Evolutionary conservation across 257 asterid genomes (phyloP), one percentile per base, ranked within the genome.

Genomic region (Vinca minor): DNA sequence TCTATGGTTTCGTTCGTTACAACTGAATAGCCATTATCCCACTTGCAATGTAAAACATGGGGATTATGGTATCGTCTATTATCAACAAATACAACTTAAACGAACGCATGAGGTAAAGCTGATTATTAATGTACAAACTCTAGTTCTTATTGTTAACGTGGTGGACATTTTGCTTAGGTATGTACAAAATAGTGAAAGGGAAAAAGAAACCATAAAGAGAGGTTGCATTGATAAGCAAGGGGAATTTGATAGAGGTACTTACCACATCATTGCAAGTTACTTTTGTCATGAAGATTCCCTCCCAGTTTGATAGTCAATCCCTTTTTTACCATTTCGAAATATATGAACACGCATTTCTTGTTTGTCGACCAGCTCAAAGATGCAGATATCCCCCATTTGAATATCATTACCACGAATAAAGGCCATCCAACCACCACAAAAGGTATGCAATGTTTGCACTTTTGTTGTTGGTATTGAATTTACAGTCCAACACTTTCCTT

Each of bases 371-470:
- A 87, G 88, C 82, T 90, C 97, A 70, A 90, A 90, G 64, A 90
- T 90, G 91, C 97, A 90, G 59, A 90, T 87, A 74, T 90, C 97
- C 57, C 97, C 97, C 84, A 85, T 74, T 75, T 84, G 94, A 74
- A 90, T 74, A 70, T 79, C 78, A 68, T 91, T 91, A 35, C 85
- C 93, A 59, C 96, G 93, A 67, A 87, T 95, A 83, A 91, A 91
- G 59, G 96, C 92, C 84, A 88, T 85, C 97, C 97, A 91, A 54
- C 97, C 97, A 69, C 97, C 97, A 75, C 97, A 91, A 69, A 91
- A 84, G 26, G 97, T 91, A 69, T 87, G 97, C 82, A 91, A 61
- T 1, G 91, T 77, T 73, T 83, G 95, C 69, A 91, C 97, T 83
- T 83, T 91, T 18, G 70, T 28, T 9, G 93, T 82, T 35, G 97